Evolutionary conservation across 495 filamentous ascomycete genomes (phyloP).

Genomic region (Neurospora intermedia): DNA sequence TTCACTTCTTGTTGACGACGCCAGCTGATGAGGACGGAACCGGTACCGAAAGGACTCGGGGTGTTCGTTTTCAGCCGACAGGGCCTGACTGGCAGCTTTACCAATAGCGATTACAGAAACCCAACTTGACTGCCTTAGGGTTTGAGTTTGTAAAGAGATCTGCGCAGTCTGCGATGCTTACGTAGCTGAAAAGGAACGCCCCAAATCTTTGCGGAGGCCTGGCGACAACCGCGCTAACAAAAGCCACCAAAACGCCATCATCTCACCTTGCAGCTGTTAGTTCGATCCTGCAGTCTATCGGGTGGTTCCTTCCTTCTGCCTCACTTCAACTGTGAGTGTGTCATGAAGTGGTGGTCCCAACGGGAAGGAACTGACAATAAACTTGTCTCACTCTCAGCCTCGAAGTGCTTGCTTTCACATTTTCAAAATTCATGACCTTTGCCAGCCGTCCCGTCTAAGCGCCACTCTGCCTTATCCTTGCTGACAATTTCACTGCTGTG

Average conservation of each 20-base stretch:
- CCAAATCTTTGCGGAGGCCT: neutral
- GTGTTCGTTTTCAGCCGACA: too few relatives aligned
- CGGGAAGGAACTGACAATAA: neutral
- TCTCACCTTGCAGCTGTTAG: neutral
- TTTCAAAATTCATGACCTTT: neutral
- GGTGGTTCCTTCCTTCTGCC: neutral
- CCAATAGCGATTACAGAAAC: too few relatives aligned
- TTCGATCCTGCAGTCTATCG: neutral
- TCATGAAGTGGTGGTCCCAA: neutral
- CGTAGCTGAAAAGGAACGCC: too few relatives aligned
- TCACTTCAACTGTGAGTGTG: neutral
- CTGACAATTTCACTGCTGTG: neutral
- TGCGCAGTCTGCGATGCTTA: too few relatives aligned
- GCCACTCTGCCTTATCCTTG: neutral
- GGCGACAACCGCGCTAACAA: neutral
- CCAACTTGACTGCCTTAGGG: too few relatives aligned
- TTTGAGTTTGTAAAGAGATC: too few relatives aligned
- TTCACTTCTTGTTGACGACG: neutral
- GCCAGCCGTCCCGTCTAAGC: neutral
- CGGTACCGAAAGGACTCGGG: neutral
- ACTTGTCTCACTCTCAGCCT: neutral
- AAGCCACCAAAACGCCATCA: neutral
- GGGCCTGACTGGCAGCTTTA: too few relatives aligned
- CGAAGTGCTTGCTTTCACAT: neutral
- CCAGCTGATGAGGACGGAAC: neutral